Evolutionary conservation across 495 filamentous ascomycete species (phyloP), one percentile per base, ranked within the genome.

Genomic region (Elasticomyces elasticus): DNA sequence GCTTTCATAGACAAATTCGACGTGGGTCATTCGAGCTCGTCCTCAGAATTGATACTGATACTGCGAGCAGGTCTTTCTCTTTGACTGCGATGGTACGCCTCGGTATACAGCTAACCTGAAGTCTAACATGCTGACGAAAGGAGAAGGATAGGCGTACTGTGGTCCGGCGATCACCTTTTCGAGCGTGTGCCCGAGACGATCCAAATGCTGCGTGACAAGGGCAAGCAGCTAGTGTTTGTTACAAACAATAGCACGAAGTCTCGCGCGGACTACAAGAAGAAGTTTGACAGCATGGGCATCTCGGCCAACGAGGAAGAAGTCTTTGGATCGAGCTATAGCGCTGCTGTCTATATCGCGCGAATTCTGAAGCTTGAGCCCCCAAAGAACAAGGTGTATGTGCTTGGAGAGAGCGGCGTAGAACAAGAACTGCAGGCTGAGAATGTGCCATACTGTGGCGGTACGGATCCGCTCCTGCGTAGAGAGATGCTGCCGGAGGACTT

Each of bases 221-320:
- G 87, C 51, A 99, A 99, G 68, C 86, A 83, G 69, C 74, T 92
- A 17, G 82, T 99, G 54, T 99, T 99, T 66, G 92, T 99, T 42
- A 97, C 92, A 2, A 99, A 99, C 69, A 99, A 99, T 76, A 94
- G 87, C 66, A 97, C 92, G 25, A 97, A 97, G 67, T 95, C 91
- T 17, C 86, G 92, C 17, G 76, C 79, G 23, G 87, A 94, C 62
- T 97, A 97, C 69, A 81, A 83, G 67, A 89, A 90, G 71, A 97
- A 96, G 61, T 79, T 98, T 43, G 80, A 83, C n/a, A 69, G 66
- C 22, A 72, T 95, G 62, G 87, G 86, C 0, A 95, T 98, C 55
- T 84, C 86, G 0, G 81, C 81, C 58, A 74, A 76, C 48, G 78
- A 77, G 27, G 87, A 96, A 67, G 94, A 99, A 72, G 86, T 98